phyloP scores from a whole-genome alignment of 371 early-diverging fungal genomes.

The Basidiobolus heterosporus region DNA sequence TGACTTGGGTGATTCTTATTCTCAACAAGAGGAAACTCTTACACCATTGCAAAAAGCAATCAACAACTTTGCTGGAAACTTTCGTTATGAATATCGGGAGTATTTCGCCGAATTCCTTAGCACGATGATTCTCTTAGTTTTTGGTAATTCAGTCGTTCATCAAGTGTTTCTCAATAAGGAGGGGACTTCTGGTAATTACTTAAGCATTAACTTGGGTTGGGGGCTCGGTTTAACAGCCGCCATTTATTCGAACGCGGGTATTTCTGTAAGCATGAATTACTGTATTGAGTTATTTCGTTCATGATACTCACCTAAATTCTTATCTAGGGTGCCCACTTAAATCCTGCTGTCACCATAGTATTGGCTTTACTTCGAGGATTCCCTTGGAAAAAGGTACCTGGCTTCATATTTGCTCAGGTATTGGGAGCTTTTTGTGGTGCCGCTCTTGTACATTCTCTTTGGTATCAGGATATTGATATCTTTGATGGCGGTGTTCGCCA shows the following conservation, averaged over 20 bases:
- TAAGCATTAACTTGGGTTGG: constrained; percentile 32
- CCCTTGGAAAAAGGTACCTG: constrained; percentile 36
- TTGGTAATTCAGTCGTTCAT: constrained; percentile 48
- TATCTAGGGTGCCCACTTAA: constrained; percentile 46
- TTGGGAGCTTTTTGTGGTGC: constrained; percentile 54
- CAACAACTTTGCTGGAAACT: no score
- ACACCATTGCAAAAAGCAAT: no score
- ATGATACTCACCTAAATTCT: neutral
- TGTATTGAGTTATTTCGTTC: no score
- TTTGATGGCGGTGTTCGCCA: constrained; percentile 41
- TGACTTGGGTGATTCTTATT: no score
- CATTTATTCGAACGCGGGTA: constrained; percentile 47
- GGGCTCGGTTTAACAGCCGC: constrained; percentile 37
- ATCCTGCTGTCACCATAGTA: constrained; percentile 60
- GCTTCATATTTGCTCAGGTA: constrained; percentile 38
- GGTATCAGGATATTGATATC: constrained; percentile 34
- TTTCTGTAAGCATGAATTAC: constrained; percentile 16
- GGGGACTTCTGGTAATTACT: constrained; percentile 6
- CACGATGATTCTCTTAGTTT: constrained; percentile 46
- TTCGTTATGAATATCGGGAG: constrained; percentile 2
- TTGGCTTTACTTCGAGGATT: constrained; percentile 52
- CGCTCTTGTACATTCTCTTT: constrained; percentile 23
- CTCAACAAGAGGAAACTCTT: no score
- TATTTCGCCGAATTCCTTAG: constrained; percentile 69
- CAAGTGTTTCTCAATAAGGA: constrained; percentile 14